phyloP scores from a whole-genome alignment of 1,284 basidiomycete species.

The Exobasidium rhododendri region DNA sequence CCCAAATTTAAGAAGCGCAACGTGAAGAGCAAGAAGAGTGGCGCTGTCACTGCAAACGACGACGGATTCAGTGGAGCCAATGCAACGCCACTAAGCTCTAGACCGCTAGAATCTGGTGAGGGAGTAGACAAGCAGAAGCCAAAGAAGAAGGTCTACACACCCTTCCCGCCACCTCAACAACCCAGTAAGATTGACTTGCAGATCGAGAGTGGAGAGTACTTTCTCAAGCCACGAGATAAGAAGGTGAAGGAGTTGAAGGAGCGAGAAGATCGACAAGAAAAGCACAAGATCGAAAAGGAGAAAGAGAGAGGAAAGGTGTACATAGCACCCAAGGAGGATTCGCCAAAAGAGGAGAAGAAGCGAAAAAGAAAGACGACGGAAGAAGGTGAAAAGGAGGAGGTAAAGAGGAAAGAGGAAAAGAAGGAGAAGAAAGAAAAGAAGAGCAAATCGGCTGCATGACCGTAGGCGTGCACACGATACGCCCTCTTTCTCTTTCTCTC shows the following conservation, averaged over 20 bases:
- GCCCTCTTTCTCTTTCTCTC: too few species aligned
- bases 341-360: conserved; percentile 24
- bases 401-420: conserved; percentile 14
- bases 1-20: conserved; percentile 93
- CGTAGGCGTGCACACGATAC: too few species aligned
- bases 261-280: conserved; percentile 66
- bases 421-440: conserved; percentile 18
- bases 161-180: conserved; percentile 91
- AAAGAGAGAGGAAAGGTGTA: conserved; percentile 36
- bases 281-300: conserved; percentile 60
- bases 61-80: conserved; percentile 16
- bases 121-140: conserved; percentile 58
- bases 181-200: conserved; percentile 94
- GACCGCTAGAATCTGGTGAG: conserved; percentile 22
- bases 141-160: conserved; percentile 94
- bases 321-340: conserved; percentile 35
- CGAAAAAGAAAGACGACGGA: conserved; percentile 13
- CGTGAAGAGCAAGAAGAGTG: conserved; percentile 65
- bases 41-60: conserved; percentile 5
- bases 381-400: conserved; percentile 13
- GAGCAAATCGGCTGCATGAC: too few species aligned
- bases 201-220: conserved; percentile 94
- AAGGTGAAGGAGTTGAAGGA: conserved; percentile 49
- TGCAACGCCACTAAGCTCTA: conserved; percentile 19
- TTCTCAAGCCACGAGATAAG: conserved; percentile 82